These are phyloP conservation scores for Petrea volubilis DNA, from an alignment of 257 asterid species.

Conservation along the genomic window DNA sequence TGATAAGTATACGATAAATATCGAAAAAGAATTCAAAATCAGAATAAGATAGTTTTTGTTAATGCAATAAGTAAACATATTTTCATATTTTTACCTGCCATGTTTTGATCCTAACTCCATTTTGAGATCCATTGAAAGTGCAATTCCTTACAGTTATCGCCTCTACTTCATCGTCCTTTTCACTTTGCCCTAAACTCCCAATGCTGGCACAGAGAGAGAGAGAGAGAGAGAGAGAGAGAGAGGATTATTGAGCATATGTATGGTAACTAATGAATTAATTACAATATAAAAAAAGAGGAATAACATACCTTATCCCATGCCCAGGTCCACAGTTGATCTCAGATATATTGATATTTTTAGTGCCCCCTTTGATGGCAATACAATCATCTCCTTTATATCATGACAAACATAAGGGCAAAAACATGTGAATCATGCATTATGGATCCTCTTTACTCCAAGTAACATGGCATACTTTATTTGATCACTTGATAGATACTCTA, in stretches of 20 bases:
- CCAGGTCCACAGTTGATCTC: constrained; percentile 50
- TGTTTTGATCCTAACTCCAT: constrained; percentile 59
- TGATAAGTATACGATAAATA: no score
- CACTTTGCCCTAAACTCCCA: constrained; percentile 49
- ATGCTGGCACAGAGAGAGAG: constrained; percentile 29
- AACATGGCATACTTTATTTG: no score
- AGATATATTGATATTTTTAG: constrained; percentile 33
- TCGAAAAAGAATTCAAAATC: no score
- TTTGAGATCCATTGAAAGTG: constrained; percentile 37
- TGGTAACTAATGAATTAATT: background rate
- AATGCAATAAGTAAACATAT: no score
- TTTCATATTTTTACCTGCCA: constrained; percentile 43
- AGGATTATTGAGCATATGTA: background rate
- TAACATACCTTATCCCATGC: constrained; percentile 50
- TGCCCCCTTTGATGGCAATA: constrained; percentile 52
- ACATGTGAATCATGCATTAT: no score
- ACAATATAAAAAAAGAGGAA: background rate
- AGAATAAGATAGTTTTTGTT: no score
- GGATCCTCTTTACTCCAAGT: no score
- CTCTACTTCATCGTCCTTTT: constrained; percentile 35
- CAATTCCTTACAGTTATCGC: constrained; percentile 34
- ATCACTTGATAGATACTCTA: no score
- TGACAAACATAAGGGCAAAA: no score
- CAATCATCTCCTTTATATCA: constrained; percentile 49
- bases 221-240: background rate